Base-by-base conservation (phyloP, 139 green algal genomes). In the Tetraselmis striata region DNA sequence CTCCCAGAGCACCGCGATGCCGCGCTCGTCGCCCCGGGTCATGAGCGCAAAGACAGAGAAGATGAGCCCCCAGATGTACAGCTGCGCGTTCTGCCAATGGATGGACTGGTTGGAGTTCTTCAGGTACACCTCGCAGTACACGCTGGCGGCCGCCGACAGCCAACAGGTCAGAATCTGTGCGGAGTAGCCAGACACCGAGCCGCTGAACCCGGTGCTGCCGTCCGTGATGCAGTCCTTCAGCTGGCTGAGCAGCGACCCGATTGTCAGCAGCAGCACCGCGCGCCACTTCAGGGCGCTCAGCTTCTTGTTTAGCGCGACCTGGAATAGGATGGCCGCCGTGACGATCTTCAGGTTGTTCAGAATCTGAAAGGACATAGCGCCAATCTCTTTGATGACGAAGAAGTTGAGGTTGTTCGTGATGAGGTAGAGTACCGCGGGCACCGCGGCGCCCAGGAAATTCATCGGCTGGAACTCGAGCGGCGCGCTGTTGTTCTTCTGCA, bases 381-480 rank as follows among this genome's bases (percentile, higher is more conserved):
- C 74, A 28, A 77, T 28, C 26, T 28, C 74, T 18, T 77, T 77
- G 25, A 77, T 77, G 74, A 77, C n/a, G 26, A 77, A 29, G 74
- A 77, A 77, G n/a, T 77, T 77, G 74, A 77, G 74, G 74, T 77
- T 77, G n/a, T 77, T 77, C 2, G 74, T 77, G 25, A 77, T 77
- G n/a, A 77, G n/a, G 74, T 77, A 77, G 23, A 77, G 74, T 2
- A 77, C 25, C 5, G 74, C 25, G 25, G 74, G 74, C 2, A 77
- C 74, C 26, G 74, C 74, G 5, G 74, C 25, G 26, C 26, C n/a
- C 23, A 28, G n/a, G 2, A 77, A 28, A 18, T 77, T 77, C 26
- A 31, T 31, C 26, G 74, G 74, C 26, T 28, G 25, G 25, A 77
- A 28, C 74, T 77, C 74, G 26, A 77, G 74, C 74, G 25, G 74